phyloP scores from a whole-genome alignment of 371 early-diverging fungal genomes.

The Mucor indicus region DNA sequence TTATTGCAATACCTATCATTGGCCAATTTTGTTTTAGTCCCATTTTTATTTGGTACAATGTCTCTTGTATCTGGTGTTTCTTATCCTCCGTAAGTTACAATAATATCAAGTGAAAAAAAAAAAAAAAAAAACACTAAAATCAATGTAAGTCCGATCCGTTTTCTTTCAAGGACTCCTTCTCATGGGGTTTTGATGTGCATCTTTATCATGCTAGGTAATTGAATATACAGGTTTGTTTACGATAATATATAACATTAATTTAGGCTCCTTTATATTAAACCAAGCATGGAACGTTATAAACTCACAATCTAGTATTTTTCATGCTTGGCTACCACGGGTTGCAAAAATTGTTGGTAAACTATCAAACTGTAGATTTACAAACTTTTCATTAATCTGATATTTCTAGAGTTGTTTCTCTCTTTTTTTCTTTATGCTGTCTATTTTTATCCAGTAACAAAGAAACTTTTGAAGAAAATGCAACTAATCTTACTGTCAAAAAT shows the following conservation, averaged over 20 bases:
- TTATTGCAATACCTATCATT: conserved; percentile 37
- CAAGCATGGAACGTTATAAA: conserved; percentile 51
- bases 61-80: conserved; percentile 18
- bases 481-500: neutral
- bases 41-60: conserved; percentile 34
- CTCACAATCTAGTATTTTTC: conserved; percentile 40
- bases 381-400: conserved; percentile 5
- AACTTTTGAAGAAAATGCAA: neutral
- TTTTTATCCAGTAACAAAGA: conserved; percentile 38
- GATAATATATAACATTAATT: neutral
- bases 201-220: conserved; percentile 41
- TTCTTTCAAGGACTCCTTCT: conserved; percentile 43
- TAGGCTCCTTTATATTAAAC: conserved; percentile 47
- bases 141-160: conserved; percentile 33
- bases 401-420: conserved; percentile 40
- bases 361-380: neutral
- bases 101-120: neutral
- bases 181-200: conserved; percentile 40
- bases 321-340: conserved; percentile 42
- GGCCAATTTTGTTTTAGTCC: conserved; percentile 36
- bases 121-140: neutral
- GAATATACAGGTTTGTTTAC: neutral
- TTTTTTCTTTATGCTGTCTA: conserved; percentile 52
- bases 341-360: conserved; percentile 41
- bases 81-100: conserved; percentile 38